Evolutionary conservation across 73 alveolate genomes (phyloP), one percentile per base, ranked within the genome.

Genomic region (Loxodes magnus): DNA sequence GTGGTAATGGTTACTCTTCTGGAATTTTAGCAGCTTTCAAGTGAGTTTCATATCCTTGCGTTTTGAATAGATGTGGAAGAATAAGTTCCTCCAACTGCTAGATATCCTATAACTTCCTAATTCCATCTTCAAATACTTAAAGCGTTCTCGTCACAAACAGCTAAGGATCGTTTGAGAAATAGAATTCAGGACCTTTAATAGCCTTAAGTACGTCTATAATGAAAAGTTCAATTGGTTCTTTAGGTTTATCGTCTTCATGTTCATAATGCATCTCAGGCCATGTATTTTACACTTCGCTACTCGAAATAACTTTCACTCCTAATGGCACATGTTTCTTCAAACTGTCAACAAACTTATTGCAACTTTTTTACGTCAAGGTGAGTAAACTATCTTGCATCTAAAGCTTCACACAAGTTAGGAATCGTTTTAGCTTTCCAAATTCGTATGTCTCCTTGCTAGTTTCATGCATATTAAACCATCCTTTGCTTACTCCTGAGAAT

Each of bases 381-480:
- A 84, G 72, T 12, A 92, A 56, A 5, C 93, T 72, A 64, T 92
- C 98, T 67, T 92, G 92, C 94, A 92, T 92, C 90, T 84, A 74
- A 19, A 92, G 65, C 74, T 92, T 77, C 22, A 88, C 97, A 7
- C 77, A 69, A 5, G 98, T 90, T 67, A 92, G 70, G 73, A 83
- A 92, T 73, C 82, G 83, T 70, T 92, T 92, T 10, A 92, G 79
- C 69, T 90, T 92, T 65, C 96, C 94, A 59, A 84, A 87, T 59
- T 92, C 98, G 74, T 92, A 92, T n/a, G 94, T 92, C 53, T 71
- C 95, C 62, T 88, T 92, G 5, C 90, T 69, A 17, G 97, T 87
- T 22, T 88, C 98, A 50, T 88, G 85, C 61, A 92, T 62, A 62
- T 88, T 92, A 51, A 92, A 92, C 92, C 97, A 84, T n/a, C 99